A percentile compares a stretch with the other conserved stretches of the same genome.
These are phyloP conservation scores for Pisolithus orientalis DNA, from an alignment of 768 basidiomycete species.

Conservation along the genomic window DNA sequence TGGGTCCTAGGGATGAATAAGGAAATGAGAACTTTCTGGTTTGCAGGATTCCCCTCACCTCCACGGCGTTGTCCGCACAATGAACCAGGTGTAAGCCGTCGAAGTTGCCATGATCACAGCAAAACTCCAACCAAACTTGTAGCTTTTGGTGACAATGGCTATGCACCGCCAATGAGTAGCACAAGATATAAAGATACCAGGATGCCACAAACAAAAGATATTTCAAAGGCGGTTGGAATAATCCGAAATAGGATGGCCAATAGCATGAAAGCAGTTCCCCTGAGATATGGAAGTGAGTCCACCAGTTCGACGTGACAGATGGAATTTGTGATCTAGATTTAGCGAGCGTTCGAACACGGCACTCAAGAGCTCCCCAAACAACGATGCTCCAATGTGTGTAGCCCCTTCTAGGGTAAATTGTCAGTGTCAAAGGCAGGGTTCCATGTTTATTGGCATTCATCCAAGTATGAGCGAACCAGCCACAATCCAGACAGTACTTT, in stretches of 20 bases:
- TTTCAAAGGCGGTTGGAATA: constrained; percentile 92
- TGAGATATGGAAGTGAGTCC: constrained; percentile 52
- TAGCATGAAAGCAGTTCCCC: constrained; percentile 93
- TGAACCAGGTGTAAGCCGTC: constrained; percentile 94
- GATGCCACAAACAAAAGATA: constrained; percentile 95
- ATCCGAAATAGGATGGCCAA: constrained; percentile 93
- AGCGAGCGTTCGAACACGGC: constrained; percentile 93
- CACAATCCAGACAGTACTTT: constrained; percentile 83
- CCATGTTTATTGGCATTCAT: constrained; percentile 51
- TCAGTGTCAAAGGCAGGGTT: not conserved
- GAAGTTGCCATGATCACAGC: constrained; percentile 85
- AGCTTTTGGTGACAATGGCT: constrained; percentile 51
- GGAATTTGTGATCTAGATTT: constrained; percentile 86
- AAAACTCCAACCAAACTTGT: constrained; percentile 97
- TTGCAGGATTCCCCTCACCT: constrained; percentile 43
- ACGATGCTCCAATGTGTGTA: constrained; percentile 82
- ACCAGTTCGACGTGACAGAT: constrained; percentile 89
- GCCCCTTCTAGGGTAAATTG: constrained; percentile 60
- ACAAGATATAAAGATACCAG: constrained; percentile 42
- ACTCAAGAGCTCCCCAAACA: constrained; percentile 89
- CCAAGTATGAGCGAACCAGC: constrained; percentile 85
- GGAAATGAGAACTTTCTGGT: not conserved
- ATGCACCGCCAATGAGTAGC: not conserved
- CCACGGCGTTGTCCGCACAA: constrained; percentile 94
- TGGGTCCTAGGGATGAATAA: constrained; percentile 52